phyloP scores from a whole-genome alignment of 805 yeast genomes.

The Hanseniaspora clermontiae region DNA sequence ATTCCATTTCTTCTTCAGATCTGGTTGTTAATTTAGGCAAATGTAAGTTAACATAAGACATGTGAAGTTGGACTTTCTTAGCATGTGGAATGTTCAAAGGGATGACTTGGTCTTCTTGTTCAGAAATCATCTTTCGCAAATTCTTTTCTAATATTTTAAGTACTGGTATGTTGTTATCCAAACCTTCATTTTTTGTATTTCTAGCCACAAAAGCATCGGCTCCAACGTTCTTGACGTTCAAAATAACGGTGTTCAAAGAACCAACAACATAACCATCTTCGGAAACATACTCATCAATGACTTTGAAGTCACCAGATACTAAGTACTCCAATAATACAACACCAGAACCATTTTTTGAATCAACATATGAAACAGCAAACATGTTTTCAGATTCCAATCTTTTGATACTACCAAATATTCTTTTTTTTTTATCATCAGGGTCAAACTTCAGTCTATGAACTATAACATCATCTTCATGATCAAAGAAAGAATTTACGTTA shows the following conservation, averaged over 20 bases:
- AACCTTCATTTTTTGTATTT: background rate
- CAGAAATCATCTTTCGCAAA: conserved; percentile 4
- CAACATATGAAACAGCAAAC: conserved; percentile 10
- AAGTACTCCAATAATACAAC: conserved; percentile 2
- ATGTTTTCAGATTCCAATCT: conserved; percentile 5
- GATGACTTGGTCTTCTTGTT: conserved; percentile 13
- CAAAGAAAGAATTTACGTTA: conserved; percentile 6
- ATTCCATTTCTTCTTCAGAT: conserved; percentile 5
- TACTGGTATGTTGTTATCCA: background rate
- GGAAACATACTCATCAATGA: conserved; percentile 3
- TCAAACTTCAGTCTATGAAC: conserved; percentile 3
- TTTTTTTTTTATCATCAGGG: background rate
- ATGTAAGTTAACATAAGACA: conserved; percentile 9
- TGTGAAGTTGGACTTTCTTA: conserved; percentile 5
- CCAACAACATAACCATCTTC: conserved; percentile 8
- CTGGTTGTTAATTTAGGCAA: conserved; percentile 9
- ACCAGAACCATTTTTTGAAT: conserved; percentile 1
- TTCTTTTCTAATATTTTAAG: conserved; percentile 3
- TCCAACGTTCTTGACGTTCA: conserved; percentile 12
- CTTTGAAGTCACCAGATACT: conserved; percentile 5
- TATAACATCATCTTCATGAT: conserved; percentile 2
- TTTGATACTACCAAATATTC: conserved; percentile 4
- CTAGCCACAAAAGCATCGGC: conserved; percentile 12
- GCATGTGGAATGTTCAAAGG: conserved; percentile 8
- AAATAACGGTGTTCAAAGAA: conserved; percentile 1